These are phyloP conservation scores for Acer negundo DNA, from an alignment of 345 rosid genomes.

Conservation along the genomic window DNA sequence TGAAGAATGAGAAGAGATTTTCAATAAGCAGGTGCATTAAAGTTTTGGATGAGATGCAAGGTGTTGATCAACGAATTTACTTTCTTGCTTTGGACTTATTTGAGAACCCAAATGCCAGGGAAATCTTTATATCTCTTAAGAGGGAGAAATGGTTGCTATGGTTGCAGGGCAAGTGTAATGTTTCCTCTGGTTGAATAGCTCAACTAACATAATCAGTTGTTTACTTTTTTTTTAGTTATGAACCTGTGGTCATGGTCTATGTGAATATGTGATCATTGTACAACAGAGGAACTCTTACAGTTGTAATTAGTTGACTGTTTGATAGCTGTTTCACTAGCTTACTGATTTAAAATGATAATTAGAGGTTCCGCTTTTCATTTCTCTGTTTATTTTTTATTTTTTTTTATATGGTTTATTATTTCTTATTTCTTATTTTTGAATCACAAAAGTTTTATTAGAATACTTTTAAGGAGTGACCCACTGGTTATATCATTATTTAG, in stretches of 20 bases:
- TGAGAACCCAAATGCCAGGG: slow-evolving; percentile 69
- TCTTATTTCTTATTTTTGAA: slow-evolving; percentile 4
- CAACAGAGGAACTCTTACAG: slow-evolving; percentile 9
- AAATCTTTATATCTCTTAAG: slow-evolving; percentile 67
- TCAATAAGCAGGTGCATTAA: slow-evolving; percentile 88
- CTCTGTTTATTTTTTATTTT: background rate
- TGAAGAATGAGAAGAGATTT: slow-evolving; percentile 66
- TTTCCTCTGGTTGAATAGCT: slow-evolving; percentile 35
- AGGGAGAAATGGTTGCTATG: slow-evolving; percentile 69
- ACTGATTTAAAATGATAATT: slow-evolving; percentile 23
- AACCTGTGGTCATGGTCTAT: background rate
- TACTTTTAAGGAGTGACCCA: slow-evolving; percentile 4
- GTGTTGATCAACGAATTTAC: slow-evolving; percentile 63
- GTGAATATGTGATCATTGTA: background rate
- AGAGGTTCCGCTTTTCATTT: background rate
- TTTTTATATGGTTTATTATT: too few species aligned
- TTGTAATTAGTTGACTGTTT: slow-evolving; percentile 32
- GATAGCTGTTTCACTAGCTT: slow-evolving; percentile 16
- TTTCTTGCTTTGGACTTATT: slow-evolving; percentile 78
- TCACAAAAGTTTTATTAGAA: background rate
- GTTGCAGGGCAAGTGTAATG: slow-evolving; percentile 66
- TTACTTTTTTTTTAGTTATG: slow-evolving; percentile 15
- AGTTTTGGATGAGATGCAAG: slow-evolving; percentile 70
- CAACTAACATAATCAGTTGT: slow-evolving; percentile 8
- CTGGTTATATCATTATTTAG: background rate